Evolutionary conservation across 192 early-diverging fungal species (phyloP).

Genomic region (Backusella luteola): DNA sequence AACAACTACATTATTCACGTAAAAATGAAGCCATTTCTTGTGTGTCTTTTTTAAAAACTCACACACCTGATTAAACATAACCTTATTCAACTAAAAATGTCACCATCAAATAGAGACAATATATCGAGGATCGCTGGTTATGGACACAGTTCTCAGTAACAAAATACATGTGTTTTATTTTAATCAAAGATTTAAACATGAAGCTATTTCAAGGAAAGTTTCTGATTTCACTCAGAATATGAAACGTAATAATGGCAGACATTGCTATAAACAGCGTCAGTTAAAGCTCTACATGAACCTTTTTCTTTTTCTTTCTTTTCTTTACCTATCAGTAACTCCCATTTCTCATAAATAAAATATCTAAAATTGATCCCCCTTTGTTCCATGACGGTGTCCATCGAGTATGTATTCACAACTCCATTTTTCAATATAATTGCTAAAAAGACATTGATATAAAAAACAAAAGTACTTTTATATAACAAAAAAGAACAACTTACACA

Average conservation of each 20-base stretch:
- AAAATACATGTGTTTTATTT: no score
- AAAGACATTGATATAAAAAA: no score
- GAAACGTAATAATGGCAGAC: not conserved
- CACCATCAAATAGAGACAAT: no score
- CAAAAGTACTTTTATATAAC: not conserved
- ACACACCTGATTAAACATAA: no score
- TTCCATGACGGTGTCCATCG: not conserved
- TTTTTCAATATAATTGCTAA: conserved; percentile 9
- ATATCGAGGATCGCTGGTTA: no score
- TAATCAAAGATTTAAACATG: no score
- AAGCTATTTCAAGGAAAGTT: not conserved
- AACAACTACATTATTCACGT: no score
- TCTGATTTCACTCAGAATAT: not conserved
- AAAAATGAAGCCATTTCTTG: no score
- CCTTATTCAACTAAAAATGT: no score
- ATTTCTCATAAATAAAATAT: not conserved
- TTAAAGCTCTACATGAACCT: no score
- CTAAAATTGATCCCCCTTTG: not conserved
- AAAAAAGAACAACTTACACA: conserved; percentile 3
- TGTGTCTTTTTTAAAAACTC: no score
- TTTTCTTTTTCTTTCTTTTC: not conserved
- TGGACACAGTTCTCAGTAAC: no score
- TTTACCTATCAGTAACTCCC: conserved; percentile 19
- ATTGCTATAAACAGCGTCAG: not conserved
- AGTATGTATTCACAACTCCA: conserved; percentile 12